A percentile compares a stretch with the other conserved stretches of the same genome.
Evolutionary conservation across 495 filamentous ascomycete genomes (phyloP).

Genomic region (Xylaria bambusicola): DNA sequence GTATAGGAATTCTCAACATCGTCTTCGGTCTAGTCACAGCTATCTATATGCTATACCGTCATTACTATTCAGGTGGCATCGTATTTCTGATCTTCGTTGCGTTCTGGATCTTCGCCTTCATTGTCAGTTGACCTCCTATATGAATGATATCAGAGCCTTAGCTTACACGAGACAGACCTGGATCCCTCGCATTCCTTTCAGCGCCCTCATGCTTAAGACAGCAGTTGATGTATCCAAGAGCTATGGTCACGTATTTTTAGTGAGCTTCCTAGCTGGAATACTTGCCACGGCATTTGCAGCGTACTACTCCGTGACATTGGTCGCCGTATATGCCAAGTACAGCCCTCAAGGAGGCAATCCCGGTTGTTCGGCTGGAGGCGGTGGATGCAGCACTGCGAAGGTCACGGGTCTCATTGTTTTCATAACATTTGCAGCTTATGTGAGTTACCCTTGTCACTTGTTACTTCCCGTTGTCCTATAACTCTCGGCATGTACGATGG

Average conservation of each 20-base stretch:
- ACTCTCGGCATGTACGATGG: too few species aligned
- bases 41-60: slow-evolving; percentile 69
- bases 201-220: slow-evolving; percentile 84
- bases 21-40: slow-evolving; percentile 65
- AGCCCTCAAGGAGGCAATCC: slow-evolving; percentile 66
- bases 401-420: slow-evolving; percentile 85
- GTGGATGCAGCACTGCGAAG: slow-evolving; percentile 71
- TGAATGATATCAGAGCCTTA: neutral
- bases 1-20: slow-evolving; percentile 81
- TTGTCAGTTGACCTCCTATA: slow-evolving; percentile 19
- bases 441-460: neutral
- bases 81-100: slow-evolving; percentile 78
- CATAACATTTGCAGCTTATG: slow-evolving; percentile 69
- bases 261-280: slow-evolving; percentile 78
- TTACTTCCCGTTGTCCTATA: too few species aligned
- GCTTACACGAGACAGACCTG: slow-evolving; percentile 60
- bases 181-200: slow-evolving; percentile 87
- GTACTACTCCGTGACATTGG: slow-evolving; percentile 61
- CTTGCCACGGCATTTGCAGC: slow-evolving; percentile 71
- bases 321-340: slow-evolving; percentile 77
- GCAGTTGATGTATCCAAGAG: slow-evolving; percentile 81
- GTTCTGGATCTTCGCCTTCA: slow-evolving; percentile 55
- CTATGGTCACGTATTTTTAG: slow-evolving; percentile 83
- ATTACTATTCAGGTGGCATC: slow-evolving; percentile 80
- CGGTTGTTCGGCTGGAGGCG: slow-evolving; percentile 61